Percentiles rank a stretch among this genome's conserved stretches.
Evolutionary conservation across 768 basidiomycete genomes (phyloP).

Genomic region (Boletus edulis): DNA sequence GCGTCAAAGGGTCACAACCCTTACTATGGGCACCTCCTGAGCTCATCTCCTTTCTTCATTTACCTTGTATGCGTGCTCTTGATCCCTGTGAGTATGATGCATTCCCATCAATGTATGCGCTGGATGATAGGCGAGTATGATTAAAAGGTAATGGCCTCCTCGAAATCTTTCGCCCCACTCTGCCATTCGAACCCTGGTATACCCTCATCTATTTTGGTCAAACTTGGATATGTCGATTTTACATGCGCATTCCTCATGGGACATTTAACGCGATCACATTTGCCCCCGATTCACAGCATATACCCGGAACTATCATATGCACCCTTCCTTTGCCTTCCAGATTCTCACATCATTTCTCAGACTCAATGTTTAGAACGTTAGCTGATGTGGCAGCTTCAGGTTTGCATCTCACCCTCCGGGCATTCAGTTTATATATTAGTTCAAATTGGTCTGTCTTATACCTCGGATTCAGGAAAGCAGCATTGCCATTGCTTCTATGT

Average conservation of each 20-base stretch:
- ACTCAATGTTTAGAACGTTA: background rate
- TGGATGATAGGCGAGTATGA: background rate
- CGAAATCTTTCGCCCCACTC: background rate
- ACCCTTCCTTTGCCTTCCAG: background rate
- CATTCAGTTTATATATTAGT: no score
- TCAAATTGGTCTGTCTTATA: background rate
- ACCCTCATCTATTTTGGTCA: background rate
- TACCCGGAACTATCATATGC: background rate
- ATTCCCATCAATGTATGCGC: background rate
- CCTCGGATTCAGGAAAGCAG: slow-evolving; percentile 16
- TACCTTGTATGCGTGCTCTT: background rate
- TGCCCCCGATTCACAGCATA: slow-evolving; percentile 1
- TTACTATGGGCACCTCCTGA: background rate
- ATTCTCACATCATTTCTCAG: background rate
- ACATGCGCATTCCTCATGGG: slow-evolving; percentile 15
- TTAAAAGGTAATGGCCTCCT: background rate
- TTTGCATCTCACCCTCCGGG: background rate
- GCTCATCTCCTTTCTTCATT: background rate
- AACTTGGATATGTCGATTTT: background rate
- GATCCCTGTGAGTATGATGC: background rate
- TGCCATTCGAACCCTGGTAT: background rate
- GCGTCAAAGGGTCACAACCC: background rate
- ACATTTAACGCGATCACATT: background rate
- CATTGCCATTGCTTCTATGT: slow-evolving; percentile 6
- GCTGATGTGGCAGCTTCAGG: background rate